Evolutionary conservation across 176 grass and related monocot genomes (phyloP).

Genomic region (Dendrocalamus sinicus): DNA sequence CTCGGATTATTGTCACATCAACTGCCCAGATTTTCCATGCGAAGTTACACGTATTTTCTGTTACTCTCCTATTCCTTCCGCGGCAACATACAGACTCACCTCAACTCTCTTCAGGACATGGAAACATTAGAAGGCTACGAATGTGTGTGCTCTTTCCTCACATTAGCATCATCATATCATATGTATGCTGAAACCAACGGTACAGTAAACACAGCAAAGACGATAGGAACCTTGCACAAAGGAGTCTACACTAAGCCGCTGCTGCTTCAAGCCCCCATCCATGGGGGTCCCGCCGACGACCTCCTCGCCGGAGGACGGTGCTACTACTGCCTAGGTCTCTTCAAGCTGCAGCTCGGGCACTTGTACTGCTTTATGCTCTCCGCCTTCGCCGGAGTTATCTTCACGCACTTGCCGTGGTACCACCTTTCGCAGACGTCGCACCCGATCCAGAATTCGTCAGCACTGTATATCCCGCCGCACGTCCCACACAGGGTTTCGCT

Average conservation of each 20-base stretch:
- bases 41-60: constrained; percentile 39
- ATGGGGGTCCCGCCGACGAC: neutral
- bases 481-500: constrained; percentile 89
- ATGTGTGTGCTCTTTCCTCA: constrained; percentile 46
- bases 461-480: constrained; percentile 80
- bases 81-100: constrained; percentile 35
- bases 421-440: constrained; percentile 94
- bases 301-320: neutral
- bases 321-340: constrained; percentile 71
- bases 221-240: constrained; percentile 44
- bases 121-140: constrained; percentile 44
- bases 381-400: constrained; percentile 93
- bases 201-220: constrained; percentile 52
- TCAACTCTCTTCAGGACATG: constrained; percentile 27
- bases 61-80: constrained; percentile 27
- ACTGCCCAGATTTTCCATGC: constrained; percentile 39
- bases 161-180: constrained; percentile 58
- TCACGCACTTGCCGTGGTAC: constrained; percentile 98
- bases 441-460: constrained; percentile 91
- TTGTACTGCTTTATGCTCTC: constrained; percentile 99
- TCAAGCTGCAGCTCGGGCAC: constrained; percentile 89
- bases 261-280: constrained; percentile 29
- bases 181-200: constrained; percentile 55
- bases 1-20: constrained; percentile 47
- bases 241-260: constrained; percentile 22